These are phyloP conservation scores for Arabidopsis lyrata DNA, from an alignment of 441 rosid genomes.

Conservation along the genomic window DNA sequence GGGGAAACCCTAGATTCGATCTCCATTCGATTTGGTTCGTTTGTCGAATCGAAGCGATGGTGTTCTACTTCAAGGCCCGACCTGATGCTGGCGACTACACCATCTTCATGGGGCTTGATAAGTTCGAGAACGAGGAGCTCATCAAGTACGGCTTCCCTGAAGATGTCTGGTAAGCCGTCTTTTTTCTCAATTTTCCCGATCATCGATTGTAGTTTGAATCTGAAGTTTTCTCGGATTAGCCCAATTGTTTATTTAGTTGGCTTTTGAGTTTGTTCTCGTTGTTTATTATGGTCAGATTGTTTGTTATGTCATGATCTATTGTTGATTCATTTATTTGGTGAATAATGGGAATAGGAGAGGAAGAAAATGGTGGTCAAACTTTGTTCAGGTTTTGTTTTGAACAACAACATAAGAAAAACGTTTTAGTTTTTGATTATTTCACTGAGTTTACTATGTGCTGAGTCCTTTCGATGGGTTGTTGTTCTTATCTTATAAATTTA, in stretches of 20 bases:
- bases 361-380: slow-evolving; percentile 2
- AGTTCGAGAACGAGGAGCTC: slow-evolving; percentile 99
- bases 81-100: slow-evolving; percentile 98
- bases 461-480: not conserved
- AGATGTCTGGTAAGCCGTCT: slow-evolving; percentile 76
- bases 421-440: slow-evolving; percentile 11
- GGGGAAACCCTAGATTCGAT: slow-evolving; percentile 49
- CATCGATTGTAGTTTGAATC: not conserved
- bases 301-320: slow-evolving; percentile 6
- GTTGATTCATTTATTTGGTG: slow-evolving; percentile 22
- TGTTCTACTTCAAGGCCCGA: slow-evolving; percentile 95
- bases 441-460: not conserved
- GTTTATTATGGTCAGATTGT: slow-evolving; percentile 7
- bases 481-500: not conserved
- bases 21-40: slow-evolving; percentile 38
- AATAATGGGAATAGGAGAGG: not conserved
- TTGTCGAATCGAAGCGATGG: slow-evolving; percentile 59
- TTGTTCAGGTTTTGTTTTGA: slow-evolving; percentile 10
- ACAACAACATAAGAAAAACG: too few species aligned
- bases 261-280: not conserved
- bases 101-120: slow-evolving; percentile 98
- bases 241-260: not conserved
- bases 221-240: not conserved
- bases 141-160: slow-evolving; percentile 98
- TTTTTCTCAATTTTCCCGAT: slow-evolving; percentile 8